Evolutionary conservation across 306 rosid species (phyloP).

Genomic region (Citrullus mucosospermus): DNA sequence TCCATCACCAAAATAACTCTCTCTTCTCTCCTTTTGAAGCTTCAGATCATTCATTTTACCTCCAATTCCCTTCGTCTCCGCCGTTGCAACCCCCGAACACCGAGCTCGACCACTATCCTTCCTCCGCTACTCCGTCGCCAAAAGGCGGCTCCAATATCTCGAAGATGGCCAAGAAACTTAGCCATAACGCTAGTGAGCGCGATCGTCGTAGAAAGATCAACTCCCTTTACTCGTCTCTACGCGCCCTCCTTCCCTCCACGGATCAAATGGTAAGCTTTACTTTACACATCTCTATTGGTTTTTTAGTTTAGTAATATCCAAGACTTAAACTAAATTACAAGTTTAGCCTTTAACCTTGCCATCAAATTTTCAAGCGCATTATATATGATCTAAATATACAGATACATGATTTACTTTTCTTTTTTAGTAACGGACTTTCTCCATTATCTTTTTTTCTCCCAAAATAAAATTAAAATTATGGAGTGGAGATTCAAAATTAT

Average conservation of each 20-base stretch:
- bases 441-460: too few relatives aligned
- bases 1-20: background rate
- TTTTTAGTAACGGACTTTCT: too few relatives aligned
- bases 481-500: background rate
- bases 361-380: too few relatives aligned
- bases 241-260: conserved; percentile 42
- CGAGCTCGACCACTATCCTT: background rate
- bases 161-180: conserved; percentile 37
- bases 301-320: too few relatives aligned
- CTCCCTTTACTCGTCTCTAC: conserved; percentile 50
- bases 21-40: background rate
- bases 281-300: too few relatives aligned
- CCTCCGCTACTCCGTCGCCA: background rate
- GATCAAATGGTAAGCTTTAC: conserved; percentile 34
- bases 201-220: conserved; percentile 80
- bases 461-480: too few relatives aligned
- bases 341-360: too few relatives aligned
- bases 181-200: conserved; percentile 78
- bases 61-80: background rate
- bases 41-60: background rate
- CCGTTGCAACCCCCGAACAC: background rate
- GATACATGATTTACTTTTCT: too few relatives aligned
- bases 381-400: too few relatives aligned
- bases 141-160: background rate
- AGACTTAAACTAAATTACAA: too few relatives aligned